These are phyloP conservation scores for Berkeleyomyces basicola DNA, from an alignment of 2,329 filamentous ascomycete species.

Conservation along the genomic window DNA sequence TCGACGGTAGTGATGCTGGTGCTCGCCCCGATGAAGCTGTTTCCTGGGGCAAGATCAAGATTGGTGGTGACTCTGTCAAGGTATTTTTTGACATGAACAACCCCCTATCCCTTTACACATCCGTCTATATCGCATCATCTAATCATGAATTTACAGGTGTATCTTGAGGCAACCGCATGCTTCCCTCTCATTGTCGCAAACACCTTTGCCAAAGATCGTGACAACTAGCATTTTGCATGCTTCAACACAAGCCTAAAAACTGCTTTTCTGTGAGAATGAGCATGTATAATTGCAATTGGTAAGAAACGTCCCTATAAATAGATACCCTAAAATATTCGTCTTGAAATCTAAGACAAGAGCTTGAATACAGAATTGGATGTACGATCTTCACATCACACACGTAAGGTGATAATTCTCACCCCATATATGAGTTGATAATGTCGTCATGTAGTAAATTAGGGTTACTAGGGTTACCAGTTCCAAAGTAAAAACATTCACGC, in stretches of 20 bases:
- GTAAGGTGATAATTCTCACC: neutral
- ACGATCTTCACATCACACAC: neutral
- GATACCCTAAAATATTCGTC: neutral
- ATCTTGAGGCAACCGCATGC: slow-evolving; percentile 46
- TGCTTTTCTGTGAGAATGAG: neutral
- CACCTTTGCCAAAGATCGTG: slow-evolving; percentile 44
- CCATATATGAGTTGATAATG: neutral
- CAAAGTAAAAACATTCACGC: neutral
- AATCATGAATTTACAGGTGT: slow-evolving; percentile 30
- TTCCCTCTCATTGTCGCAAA: slow-evolving; percentile 52
- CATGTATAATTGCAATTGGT: neutral
- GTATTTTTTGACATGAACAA: slow-evolving; percentile 27
- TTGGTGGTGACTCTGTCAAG: slow-evolving; percentile 77
- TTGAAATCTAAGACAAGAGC: neutral
- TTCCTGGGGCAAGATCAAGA: slow-evolving; percentile 97
- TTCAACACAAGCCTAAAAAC: neutral
- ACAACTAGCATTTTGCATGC: neutral
- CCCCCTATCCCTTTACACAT: neutral
- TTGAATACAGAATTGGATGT: neutral
- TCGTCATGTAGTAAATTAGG: neutral
- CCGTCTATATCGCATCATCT: neutral
- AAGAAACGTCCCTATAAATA: neutral
- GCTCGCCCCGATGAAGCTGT: slow-evolving; percentile 91
- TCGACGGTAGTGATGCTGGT: slow-evolving; percentile 91
- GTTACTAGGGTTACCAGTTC: neutral